Conservation (phyloP, 139 green algal species). For the Chlamydomonas applanata region DNA sequence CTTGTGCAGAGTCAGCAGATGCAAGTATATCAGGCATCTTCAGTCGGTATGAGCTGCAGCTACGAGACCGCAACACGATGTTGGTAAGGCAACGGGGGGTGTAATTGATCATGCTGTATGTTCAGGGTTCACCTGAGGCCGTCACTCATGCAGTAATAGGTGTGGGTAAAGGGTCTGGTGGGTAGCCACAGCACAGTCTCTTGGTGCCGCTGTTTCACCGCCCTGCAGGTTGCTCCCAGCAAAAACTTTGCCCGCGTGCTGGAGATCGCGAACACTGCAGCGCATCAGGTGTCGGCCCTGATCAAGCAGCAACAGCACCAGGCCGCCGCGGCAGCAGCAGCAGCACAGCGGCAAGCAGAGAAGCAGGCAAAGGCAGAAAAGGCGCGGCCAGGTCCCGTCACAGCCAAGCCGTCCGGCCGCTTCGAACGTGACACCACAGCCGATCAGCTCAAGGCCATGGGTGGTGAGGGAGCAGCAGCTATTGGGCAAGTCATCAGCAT, state of each 20-base stretch:
- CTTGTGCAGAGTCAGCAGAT: neutral
- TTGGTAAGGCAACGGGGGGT: too few relatives aligned
- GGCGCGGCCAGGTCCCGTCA: neutral
- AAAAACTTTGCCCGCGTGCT: slow-evolving; percentile 33
- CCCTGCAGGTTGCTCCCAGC: slow-evolving; percentile 22
- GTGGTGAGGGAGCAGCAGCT: slow-evolving; percentile 3
- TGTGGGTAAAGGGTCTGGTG: neutral
- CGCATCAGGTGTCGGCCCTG: neutral
- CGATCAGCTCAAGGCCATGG: slow-evolving; percentile 38
- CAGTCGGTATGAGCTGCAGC: slow-evolving; percentile 43
- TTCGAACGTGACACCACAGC: slow-evolving; percentile 40
- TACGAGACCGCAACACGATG: slow-evolving; percentile 55
- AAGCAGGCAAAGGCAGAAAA: neutral
- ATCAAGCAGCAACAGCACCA: slow-evolving; percentile 3
- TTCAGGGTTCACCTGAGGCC: too few relatives aligned
- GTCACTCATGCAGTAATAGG: neutral
- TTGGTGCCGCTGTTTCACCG: neutral
- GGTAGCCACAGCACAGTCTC: neutral
- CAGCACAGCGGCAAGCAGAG: too few relatives aligned
- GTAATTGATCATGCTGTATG: neutral
- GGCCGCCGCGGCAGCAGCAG: neutral
- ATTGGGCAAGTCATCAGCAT: slow-evolving; percentile 21
- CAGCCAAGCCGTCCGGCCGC: slow-evolving; percentile 34
- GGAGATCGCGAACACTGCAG: slow-evolving; percentile 10
- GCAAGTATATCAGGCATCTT: neutral